Percentiles rank a stretch among this genome's conserved stretches.
Evolutionary conservation across 805 yeast species (phyloP).

Genomic region (Lipomyces orientalis): DNA sequence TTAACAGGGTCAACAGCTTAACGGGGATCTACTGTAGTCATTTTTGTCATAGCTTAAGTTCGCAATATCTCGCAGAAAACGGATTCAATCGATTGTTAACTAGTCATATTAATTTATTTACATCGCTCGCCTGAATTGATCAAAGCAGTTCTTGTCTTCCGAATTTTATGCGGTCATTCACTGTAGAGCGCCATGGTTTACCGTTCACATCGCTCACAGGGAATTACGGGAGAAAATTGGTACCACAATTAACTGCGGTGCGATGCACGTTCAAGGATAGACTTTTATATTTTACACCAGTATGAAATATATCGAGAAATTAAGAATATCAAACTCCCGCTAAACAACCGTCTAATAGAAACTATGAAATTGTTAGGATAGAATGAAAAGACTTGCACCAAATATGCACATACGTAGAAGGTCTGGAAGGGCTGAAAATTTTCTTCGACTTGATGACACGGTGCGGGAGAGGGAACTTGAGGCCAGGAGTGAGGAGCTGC

Average conservation of each 20-base stretch:
- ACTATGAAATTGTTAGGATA: neutral
- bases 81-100: no score
- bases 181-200: neutral
- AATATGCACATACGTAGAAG: conserved; percentile 63
- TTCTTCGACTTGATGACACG: conserved; percentile 90
- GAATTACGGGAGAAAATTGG: neutral
- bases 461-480: conserved; percentile 99
- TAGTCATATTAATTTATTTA: no score
- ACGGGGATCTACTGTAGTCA: no score
- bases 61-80: no score
- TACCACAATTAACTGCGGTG: neutral
- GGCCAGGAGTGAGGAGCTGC: conserved; percentile 93
- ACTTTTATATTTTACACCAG: neutral
- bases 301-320: neutral
- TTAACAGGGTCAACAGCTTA: no score
- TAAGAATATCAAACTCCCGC: neutral
- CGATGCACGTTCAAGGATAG: neutral
- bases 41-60: no score
- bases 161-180: neutral
- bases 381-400: no score
- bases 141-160: no score
- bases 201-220: neutral
- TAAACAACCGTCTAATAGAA: neutral
- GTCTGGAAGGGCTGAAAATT: conserved; percentile 90
- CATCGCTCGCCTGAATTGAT: no score